Conservation (phyloP, 768 basidiomycete species). For the Mrakia gelida region DNA sequence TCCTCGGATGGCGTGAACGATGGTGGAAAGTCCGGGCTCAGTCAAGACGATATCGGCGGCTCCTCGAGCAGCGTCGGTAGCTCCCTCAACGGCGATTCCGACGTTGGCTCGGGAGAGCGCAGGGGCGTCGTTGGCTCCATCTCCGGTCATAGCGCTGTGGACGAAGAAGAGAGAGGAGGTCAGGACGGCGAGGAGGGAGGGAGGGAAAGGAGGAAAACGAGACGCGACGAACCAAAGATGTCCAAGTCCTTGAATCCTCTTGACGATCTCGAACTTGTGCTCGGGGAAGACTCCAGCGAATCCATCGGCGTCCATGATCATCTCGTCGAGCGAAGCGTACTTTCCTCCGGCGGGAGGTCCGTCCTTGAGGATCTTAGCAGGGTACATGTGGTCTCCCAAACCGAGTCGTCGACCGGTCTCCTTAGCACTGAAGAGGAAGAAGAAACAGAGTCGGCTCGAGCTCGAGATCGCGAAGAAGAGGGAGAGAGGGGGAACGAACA, state of each 20-base stretch:
- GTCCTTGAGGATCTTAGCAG: conserved; percentile 97
- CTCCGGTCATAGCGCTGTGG: conserved; percentile 89
- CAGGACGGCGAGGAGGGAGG: conserved; percentile 56
- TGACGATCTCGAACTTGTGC: conserved; percentile 99
- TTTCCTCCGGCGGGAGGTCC: conserved; percentile 83
- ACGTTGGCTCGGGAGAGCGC: conserved; percentile 97
- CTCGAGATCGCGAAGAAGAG: no score
- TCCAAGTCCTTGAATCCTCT: conserved; percentile 87
- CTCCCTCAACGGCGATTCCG: conserved; percentile 99
- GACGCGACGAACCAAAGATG: conserved; percentile 17
- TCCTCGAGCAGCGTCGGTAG: conserved; percentile 96
- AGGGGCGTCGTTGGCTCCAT: conserved; percentile 98
- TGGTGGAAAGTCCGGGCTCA: conserved; percentile 97
- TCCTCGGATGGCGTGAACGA: conserved; percentile 96
- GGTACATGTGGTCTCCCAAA: conserved; percentile 98
- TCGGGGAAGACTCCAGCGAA: conserved; percentile 99
- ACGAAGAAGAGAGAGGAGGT: neutral
- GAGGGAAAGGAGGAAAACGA: neutral
- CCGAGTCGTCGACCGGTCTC: conserved; percentile 98
- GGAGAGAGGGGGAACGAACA: conserved; percentile 40
- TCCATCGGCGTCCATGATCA: conserved; percentile 99
- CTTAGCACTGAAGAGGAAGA: conserved; percentile 57
- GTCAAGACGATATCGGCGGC: conserved; percentile 97
- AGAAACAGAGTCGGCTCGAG: no score
- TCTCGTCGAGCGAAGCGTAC: conserved; percentile 81